Percentiles rank a stretch among this genome's conserved stretches.
phyloP scores from a whole-genome alignment of 768 basidiomycete species.

The Kondoa malvinella region DNA sequence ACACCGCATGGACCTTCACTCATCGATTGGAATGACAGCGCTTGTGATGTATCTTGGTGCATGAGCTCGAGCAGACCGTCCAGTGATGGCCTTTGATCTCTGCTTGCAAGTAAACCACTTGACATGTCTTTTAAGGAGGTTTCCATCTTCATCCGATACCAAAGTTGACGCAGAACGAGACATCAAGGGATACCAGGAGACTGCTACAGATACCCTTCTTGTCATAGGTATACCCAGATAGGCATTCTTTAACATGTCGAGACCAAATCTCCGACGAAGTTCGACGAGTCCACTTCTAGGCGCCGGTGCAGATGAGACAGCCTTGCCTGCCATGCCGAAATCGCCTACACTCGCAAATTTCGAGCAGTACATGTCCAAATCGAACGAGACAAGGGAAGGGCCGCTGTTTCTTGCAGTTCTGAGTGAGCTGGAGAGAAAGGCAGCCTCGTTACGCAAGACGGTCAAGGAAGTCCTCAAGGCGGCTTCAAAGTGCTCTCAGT shows the following conservation, averaged over 20 bases:
- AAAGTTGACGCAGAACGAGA: too few species aligned
- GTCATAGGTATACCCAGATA: neutral
- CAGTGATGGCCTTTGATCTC: too few species aligned
- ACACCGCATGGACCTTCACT: too few species aligned
- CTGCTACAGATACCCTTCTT: too few species aligned
- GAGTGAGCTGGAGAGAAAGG: neutral
- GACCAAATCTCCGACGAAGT: neutral
- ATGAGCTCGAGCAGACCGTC: too few species aligned
- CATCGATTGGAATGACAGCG: too few species aligned
- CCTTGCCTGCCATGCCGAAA: neutral
- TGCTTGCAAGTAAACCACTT: too few species aligned
- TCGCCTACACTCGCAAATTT: neutral
- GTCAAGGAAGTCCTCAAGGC: conserved; percentile 8
- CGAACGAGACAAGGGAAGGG: neutral
- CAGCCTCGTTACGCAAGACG: neutral
- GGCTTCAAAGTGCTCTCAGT: neutral
- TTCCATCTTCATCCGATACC: too few species aligned
- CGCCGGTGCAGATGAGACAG: neutral
- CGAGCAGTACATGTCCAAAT: neutral
- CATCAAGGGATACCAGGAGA: too few species aligned
- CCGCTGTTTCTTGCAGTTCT: neutral
- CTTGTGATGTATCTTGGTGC: too few species aligned
- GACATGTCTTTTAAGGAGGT: too few species aligned
- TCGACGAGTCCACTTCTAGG: neutral
- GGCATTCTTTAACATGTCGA: neutral